Base-by-base conservation (phyloP, 768 basidiomycete species). In the Pleurotus djamor region DNA sequence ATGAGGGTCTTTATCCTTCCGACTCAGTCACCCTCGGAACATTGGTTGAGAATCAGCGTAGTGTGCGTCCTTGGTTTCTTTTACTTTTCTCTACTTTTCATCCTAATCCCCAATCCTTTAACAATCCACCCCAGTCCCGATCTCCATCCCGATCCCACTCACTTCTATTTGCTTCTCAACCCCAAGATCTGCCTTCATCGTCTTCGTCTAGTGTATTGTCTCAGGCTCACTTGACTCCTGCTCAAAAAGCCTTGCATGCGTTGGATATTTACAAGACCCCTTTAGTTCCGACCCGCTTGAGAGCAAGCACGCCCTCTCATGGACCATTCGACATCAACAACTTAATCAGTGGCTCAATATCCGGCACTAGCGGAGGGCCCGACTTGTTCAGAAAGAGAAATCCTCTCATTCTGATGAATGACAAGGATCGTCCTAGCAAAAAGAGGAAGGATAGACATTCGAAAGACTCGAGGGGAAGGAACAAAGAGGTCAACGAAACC, bases 181-280 rank as follows among this genome's bases (percentile, higher is more conserved):
- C 62, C 65, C 59, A 68, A 69, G 70, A 72, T 71, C 74, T 52
- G 73, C 71, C 32, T 47, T 52, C 55, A 12, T 17, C 56, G 47
- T 51, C 36, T 32, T 16, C 3, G 48, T 17, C 47, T 59, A 52
- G 41, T 45, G 48, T 28, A 50, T 58, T 37, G 44, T n/a, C 28
- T 38, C 57, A 35, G 56, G 33, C 52, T 37, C 17, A 47, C 5
- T 48, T 62, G 17, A 83, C 78, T 47, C 77, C 84, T 14, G 85
- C 88, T 16, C 87, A 91, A 72, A 79, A 80, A 59, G 86, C 86
- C 13, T 76, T 92, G 4, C 85, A 87, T 45, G 86, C 89, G 64
- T 74, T 91, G 48, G 89, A 92, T 62, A 79, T 88, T 34, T 92
- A 91, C 76, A 88, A 87, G 72, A 92, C 88, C 0, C 91, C 91